Conservation (phyloP, 192 early-diverging fungal genomes). For the Thoreauomyces humboldtii region DNA sequence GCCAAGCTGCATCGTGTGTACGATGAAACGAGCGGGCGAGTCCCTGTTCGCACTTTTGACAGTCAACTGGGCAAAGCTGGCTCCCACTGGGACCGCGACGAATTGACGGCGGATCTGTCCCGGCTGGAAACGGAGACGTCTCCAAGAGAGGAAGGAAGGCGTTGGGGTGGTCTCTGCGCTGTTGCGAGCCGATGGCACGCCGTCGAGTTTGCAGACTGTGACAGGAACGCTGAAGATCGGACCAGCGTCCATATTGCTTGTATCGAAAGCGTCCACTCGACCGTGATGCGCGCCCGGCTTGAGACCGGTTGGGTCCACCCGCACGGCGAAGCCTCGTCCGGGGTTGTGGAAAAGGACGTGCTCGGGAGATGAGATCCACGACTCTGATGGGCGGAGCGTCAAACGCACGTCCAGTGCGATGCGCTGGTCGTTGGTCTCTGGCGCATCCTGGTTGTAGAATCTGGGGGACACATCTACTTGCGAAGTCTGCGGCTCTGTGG, state of each 20-base stretch:
- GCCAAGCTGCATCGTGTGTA: conserved; percentile 73
- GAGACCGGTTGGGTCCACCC: conserved; percentile 80
- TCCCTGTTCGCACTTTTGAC: conserved; percentile 33
- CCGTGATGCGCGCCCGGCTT: conserved; percentile 77
- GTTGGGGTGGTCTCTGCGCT: too few relatives aligned
- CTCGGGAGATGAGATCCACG: conserved; percentile 78
- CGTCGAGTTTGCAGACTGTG: conserved; percentile 79
- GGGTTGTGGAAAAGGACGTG: conserved; percentile 64
- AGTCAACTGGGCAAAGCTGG: conserved; percentile 64
- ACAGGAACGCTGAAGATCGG: conserved; percentile 85
- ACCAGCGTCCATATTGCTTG: conserved; percentile 64
- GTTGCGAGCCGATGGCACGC: not conserved
- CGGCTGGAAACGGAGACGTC: conserved; percentile 61
- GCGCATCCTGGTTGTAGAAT: conserved; percentile 64
- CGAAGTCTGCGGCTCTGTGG: conserved; percentile 56
- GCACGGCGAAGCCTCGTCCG: conserved; percentile 58
- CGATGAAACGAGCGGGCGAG: conserved; percentile 62
- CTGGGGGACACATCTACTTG: conserved; percentile 54
- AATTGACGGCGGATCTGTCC: conserved; percentile 80
- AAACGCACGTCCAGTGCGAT: conserved; percentile 79
- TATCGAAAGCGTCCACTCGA: conserved; percentile 78
- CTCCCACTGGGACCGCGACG: conserved; percentile 75
- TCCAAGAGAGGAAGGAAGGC: conserved; percentile 42
- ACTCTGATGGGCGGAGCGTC: conserved; percentile 60
- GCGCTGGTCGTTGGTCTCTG: conserved; percentile 53